A percentile compares a stretch with the other conserved stretches of the same genome.
Evolutionary conservation across 2,329 filamentous ascomycete genomes (phyloP).

Genomic region (Phaeosphaeria sp.): DNA sequence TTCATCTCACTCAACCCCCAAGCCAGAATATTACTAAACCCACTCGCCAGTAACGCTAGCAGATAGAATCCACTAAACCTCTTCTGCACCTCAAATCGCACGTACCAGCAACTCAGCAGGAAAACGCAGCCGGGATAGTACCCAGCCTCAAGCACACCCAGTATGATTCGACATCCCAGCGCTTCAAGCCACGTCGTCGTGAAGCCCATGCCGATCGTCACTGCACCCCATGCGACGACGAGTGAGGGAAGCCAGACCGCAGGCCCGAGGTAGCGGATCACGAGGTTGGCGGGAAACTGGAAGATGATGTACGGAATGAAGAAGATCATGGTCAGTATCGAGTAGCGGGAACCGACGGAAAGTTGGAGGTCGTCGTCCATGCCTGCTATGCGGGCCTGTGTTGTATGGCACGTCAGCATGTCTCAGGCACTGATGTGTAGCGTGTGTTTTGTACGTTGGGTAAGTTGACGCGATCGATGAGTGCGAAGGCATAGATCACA

Average conservation of each 20-base stretch:
- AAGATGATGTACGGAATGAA: constrained; percentile 27
- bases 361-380: constrained; percentile 24
- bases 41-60: constrained; percentile 33
- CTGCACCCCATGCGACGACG: constrained; percentile 25
- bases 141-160: constrained; percentile 28
- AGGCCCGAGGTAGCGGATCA: constrained; percentile 36
- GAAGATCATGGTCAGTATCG: constrained; percentile 14
- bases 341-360: constrained; percentile 21
- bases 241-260: constrained; percentile 35
- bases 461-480: constrained; percentile 26
- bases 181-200: constrained; percentile 19
- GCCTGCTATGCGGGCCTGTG: constrained; percentile 5
- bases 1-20: constrained; percentile 38
- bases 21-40: constrained; percentile 40
- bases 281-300: constrained; percentile 36
- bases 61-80: constrained; percentile 28
- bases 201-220: constrained; percentile 28
- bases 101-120: constrained; percentile 27
- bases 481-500: constrained; percentile 32
- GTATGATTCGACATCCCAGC: constrained; percentile 17
- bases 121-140: constrained; percentile 27
- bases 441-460: constrained; percentile 10
- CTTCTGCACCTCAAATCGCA: constrained; percentile 26
- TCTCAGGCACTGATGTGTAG: background rate
- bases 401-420: background rate